These are phyloP conservation scores for Intubia oerlemansii DNA, from an alignment of 2,329 filamentous ascomycete genomes.

Conservation along the genomic window DNA sequence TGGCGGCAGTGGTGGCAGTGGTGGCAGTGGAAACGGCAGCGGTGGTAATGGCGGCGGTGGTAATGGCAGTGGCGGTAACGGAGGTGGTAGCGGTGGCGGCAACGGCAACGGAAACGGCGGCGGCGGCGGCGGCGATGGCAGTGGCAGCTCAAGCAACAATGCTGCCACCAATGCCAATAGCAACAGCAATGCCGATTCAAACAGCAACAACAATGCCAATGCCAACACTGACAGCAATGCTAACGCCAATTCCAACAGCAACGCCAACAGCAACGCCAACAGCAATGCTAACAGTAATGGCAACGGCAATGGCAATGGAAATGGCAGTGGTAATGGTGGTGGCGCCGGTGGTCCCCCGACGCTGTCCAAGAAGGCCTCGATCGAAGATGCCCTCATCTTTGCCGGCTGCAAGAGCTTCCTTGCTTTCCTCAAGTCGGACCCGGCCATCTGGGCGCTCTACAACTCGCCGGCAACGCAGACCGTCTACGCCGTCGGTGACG, in stretches of 20 bases:
- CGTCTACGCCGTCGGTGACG: constrained; percentile 6
- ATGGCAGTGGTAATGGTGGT: neutral
- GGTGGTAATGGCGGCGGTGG: neutral
- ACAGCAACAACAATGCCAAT: too few relatives aligned
- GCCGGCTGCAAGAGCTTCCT: constrained; percentile 4
- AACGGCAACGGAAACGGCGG: neutral
- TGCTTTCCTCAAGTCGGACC: constrained; percentile 5
- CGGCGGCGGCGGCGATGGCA: neutral
- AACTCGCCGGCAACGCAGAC: constrained; percentile 4
- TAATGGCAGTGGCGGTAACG: neutral
- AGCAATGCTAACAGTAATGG: neutral
- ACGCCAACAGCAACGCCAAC: neutral
- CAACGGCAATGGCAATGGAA: neutral
- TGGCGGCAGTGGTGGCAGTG: neutral
- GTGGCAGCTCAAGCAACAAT: too few relatives aligned
- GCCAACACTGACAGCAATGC: too few relatives aligned
- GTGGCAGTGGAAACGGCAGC: neutral
- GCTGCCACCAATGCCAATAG: too few relatives aligned
- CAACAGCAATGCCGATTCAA: too few relatives aligned
- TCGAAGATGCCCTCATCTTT: constrained; percentile 6
- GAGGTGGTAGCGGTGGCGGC: too few relatives aligned
- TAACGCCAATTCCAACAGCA: neutral
- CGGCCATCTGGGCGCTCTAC: constrained; percentile 4
- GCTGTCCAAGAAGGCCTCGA: constrained; percentile 2
- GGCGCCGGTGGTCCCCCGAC: constrained; percentile 1